A percentile compares a stretch with the other conserved stretches of the same genome.
Conservation (phyloP, 2,329 filamentous ascomycete genomes). For the Trichoderma koningii region DNA sequence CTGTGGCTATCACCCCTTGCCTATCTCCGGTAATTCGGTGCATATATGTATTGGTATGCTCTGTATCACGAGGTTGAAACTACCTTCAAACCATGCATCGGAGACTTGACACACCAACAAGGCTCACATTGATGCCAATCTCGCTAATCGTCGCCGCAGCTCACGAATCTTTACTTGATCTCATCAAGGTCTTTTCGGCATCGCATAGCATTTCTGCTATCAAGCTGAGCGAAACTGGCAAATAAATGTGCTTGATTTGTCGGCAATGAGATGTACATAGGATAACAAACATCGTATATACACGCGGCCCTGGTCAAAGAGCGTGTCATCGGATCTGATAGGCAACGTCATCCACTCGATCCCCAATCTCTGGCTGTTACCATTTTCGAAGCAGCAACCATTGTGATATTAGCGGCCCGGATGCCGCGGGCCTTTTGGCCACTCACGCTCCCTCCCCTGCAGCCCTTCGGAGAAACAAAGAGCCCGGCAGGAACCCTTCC, state of each 20-base stretch:
- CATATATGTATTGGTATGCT: too few species aligned
- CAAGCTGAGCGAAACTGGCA: not conserved
- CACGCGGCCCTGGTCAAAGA: not conserved
- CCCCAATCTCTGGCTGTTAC: too few species aligned
- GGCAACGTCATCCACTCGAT: not conserved
- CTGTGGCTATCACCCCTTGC: too few species aligned
- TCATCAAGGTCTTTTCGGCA: not conserved
- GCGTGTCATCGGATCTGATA: not conserved
- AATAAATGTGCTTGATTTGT: not conserved
- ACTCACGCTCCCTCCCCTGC: too few species aligned
- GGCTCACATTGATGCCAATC: not conserved
- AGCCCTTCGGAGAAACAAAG: slow-evolving; percentile 21
- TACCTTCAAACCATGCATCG: too few species aligned
- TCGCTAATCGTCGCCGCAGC: slow-evolving; percentile 22
- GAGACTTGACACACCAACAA: not conserved
- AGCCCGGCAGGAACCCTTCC: slow-evolving; percentile 1
- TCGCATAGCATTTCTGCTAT: not conserved
- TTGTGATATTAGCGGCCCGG: not conserved
- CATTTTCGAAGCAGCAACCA: not conserved
- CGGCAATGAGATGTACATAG: not conserved
- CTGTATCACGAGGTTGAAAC: too few species aligned
- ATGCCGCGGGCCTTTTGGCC: slow-evolving; percentile 7
- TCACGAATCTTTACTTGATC: not conserved
- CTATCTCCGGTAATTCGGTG: too few species aligned
- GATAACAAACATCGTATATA: not conserved